These are phyloP conservation scores for Bruguiera parviflora DNA, from an alignment of 345 rosid species.

Conservation along the genomic window DNA sequence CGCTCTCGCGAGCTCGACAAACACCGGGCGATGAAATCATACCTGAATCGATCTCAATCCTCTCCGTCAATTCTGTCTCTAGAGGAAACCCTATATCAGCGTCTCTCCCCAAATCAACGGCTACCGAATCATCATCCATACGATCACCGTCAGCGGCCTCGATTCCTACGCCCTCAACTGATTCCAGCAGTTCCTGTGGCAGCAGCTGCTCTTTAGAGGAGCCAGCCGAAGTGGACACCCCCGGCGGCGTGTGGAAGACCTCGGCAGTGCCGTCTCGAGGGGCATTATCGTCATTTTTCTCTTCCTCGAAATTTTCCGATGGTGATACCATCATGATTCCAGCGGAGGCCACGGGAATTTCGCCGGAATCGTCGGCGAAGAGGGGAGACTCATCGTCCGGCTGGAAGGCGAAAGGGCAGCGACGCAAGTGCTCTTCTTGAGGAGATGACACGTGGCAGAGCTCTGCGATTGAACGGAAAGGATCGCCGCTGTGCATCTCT, in stretches of 20 bases:
- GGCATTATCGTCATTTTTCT: neutral
- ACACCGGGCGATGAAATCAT: neutral
- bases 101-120: slow-evolving; percentile 42
- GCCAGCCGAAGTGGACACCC: slow-evolving; percentile 11
- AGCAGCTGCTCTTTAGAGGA: slow-evolving; percentile 6
- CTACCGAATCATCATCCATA: slow-evolving; percentile 6
- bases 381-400: neutral
- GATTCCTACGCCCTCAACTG: neutral
- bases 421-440: slow-evolving; percentile 20
- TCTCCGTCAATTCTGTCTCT: slow-evolving; percentile 29
- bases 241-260: slow-evolving; percentile 26
- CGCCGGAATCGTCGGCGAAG: slow-evolving; percentile 10
- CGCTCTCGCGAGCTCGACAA: neutral
- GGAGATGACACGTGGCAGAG: slow-evolving; percentile 27
- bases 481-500: slow-evolving; percentile 15
- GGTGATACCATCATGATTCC: slow-evolving; percentile 38
- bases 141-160: slow-evolving; percentile 1
- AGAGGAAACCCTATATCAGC: slow-evolving; percentile 33
- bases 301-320: slow-evolving; percentile 19
- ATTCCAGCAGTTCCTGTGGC: neutral
- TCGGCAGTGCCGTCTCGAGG: slow-evolving; percentile 5
- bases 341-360: slow-evolving; percentile 18
- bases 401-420: slow-evolving; percentile 17
- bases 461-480: slow-evolving; percentile 21
- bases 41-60: slow-evolving; percentile 10